Percentiles rank a stretch among this genome's conserved stretches.
Evolutionary conservation across 2,329 filamentous ascomycete genomes (phyloP).

Genomic region (Cercospora beticola): DNA sequence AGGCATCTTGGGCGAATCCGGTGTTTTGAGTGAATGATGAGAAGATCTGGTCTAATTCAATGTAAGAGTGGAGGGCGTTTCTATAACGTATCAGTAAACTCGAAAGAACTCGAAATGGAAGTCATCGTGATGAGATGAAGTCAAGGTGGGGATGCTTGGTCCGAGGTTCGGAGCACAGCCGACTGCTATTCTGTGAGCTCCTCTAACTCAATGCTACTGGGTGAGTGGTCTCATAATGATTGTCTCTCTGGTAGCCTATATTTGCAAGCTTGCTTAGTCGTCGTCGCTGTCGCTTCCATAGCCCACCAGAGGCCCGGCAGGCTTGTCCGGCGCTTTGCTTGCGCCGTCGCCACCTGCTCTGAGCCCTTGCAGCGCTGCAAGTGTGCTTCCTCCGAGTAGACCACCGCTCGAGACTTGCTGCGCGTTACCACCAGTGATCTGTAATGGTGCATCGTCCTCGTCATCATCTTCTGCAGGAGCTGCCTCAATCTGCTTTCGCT

Average conservation of each 20-base stretch:
- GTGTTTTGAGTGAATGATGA: neutral
- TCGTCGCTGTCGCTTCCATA: conserved; percentile 90
- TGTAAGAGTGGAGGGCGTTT: neutral
- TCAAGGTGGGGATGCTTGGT: neutral
- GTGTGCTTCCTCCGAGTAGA: conserved; percentile 78
- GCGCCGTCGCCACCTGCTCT: conserved; percentile 47
- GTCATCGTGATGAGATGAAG: neutral
- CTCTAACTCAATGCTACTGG: neutral
- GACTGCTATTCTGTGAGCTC: neutral
- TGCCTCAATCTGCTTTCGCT: conserved; percentile 29
- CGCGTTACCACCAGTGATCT: conserved; percentile 49
- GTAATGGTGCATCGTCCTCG: conserved; percentile 32
- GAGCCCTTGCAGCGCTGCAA: conserved; percentile 70
- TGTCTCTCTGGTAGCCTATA: neutral
- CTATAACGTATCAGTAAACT: neutral
- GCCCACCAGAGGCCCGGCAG: conserved; percentile 73
- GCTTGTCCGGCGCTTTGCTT: conserved; percentile 53
- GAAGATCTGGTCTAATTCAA: neutral
- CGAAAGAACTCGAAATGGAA: neutral
- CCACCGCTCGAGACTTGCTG: conserved; percentile 49
- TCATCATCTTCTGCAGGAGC: conserved; percentile 42
- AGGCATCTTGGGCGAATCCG: conserved; percentile 20
- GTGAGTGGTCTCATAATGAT: neutral
- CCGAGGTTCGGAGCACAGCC: conserved; percentile 1
- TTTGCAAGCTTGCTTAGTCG: conserved; percentile 38